These are phyloP conservation scores for Magnolia kwangsiensis DNA, from an alignment of 164 flowering plant species.

Conservation along the genomic window DNA sequence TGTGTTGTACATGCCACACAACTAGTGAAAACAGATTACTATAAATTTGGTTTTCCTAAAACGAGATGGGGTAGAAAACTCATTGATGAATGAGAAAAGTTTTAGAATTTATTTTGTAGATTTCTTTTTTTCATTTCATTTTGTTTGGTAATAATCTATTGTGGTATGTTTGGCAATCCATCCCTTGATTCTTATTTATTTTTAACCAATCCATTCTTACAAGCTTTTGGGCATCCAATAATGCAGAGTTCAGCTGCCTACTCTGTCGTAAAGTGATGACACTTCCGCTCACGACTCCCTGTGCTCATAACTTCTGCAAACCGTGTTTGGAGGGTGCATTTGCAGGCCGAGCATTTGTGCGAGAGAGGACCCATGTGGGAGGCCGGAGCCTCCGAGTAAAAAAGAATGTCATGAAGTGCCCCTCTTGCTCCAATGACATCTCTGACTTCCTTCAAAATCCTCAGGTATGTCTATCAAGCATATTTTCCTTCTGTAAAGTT, in stretches of 20 bases:
- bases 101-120: background rate
- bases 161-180: too few species aligned
- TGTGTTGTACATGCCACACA: too few species aligned
- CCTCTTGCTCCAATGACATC: conserved; percentile 64
- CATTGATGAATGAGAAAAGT: background rate
- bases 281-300: conserved; percentile 80
- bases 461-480: conserved; percentile 40
- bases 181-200: too few species aligned
- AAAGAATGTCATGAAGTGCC: conserved; percentile 76
- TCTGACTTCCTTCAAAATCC: conserved; percentile 71
- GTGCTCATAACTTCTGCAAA: conserved; percentile 97
- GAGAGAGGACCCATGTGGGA: conserved; percentile 53
- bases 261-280: conserved; percentile 67
- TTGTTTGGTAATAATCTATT: background rate
- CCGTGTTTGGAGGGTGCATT: conserved; percentile 68
- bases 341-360: conserved; percentile 54
- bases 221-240: background rate
- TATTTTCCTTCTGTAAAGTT: too few species aligned
- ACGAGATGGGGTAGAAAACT: background rate
- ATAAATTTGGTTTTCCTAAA: background rate
- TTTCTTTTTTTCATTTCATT: background rate
- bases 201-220: background rate
- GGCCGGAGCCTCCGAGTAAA: conserved; percentile 57
- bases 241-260: conserved; percentile 73
- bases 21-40: too few species aligned